A percentile compares a stretch with the other conserved stretches of the same genome.
Conservation (phyloP, 805 yeast genomes). For the Dipodascopsis uninucleata region DNA sequence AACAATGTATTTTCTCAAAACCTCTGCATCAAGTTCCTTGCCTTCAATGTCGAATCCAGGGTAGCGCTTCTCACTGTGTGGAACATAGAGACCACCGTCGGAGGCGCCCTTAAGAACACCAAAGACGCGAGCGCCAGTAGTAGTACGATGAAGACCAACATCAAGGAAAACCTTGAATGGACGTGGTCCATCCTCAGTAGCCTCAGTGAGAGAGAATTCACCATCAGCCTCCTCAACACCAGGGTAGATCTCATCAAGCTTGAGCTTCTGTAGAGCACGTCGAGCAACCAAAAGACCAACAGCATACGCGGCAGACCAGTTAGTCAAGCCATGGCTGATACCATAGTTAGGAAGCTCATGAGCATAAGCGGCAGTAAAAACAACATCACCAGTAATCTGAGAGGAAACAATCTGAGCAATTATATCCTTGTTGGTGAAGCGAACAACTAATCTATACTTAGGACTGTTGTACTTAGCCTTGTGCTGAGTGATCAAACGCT, state of each 20-base stretch:
- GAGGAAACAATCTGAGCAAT: conserved; percentile 96
- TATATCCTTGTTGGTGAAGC: conserved; percentile 99
- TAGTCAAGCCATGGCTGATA: conserved; percentile 96
- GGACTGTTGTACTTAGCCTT: conserved; percentile 99
- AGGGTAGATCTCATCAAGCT: conserved; percentile 93
- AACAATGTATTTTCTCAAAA: conserved; percentile 96
- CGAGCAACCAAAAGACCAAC: conserved; percentile 98
- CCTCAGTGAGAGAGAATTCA: conserved; percentile 97
- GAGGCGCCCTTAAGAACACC: conserved; percentile 99
- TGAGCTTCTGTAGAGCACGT: conserved; percentile 96
- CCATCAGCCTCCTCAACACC: conserved; percentile 99
- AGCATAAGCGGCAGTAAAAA: conserved; percentile 95
- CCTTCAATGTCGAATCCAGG: conserved; percentile 99
- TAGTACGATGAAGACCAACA: conserved; percentile 99
- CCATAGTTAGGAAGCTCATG: conserved; percentile 99
- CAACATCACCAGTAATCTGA: conserved; percentile 94
- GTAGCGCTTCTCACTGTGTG: conserved; percentile 99
- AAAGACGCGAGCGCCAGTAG: conserved; percentile 99
- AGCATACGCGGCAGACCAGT: conserved; percentile 99
- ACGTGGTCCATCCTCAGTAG: conserved; percentile 98
- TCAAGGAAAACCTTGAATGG: conserved; percentile 99
- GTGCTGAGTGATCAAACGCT: conserved; percentile 99
- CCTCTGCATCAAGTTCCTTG: conserved; percentile 97
- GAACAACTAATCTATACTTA: conserved; percentile 98
- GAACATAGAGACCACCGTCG: conserved; percentile 98